Percentiles rank a stretch among this genome's conserved stretches.
Conservation (phyloP, 2,329 filamentous ascomycete genomes). For the Dothideomycetidae sp. region DNA sequence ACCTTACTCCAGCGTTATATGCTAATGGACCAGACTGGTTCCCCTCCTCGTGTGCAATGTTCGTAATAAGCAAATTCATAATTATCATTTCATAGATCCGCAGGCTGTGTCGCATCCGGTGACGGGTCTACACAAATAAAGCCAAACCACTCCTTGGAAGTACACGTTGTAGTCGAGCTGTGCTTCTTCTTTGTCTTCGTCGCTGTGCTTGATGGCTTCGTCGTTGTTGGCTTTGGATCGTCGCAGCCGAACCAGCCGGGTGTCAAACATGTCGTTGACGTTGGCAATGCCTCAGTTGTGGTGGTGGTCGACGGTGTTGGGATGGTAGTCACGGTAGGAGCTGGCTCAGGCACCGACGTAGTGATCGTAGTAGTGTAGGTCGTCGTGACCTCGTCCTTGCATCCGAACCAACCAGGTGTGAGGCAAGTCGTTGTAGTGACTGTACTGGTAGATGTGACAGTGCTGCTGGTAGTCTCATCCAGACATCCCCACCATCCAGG, state of each 20-base stretch:
- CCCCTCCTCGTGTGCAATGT: too few species aligned
- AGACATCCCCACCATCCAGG: conserved; percentile 52
- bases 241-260: conserved; percentile 57
- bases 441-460: conserved; percentile 29
- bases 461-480: conserved; percentile 28
- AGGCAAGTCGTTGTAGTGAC: conserved; percentile 41
- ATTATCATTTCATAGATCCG: conserved; percentile 1
- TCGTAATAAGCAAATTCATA: too few species aligned
- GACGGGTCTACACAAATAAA: conserved; percentile 20
- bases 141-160: conserved; percentile 18
- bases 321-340: conserved; percentile 13
- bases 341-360: conserved; percentile 15
- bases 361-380: conserved; percentile 19
- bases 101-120: conserved; percentile 6
- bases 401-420: conserved; percentile 54
- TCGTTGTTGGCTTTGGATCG: conserved; percentile 30
- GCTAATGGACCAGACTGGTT: too few species aligned
- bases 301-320: conserved; percentile 9
- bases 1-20: too few species aligned
- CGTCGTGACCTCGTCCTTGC: conserved; percentile 40
- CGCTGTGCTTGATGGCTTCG: not conserved
- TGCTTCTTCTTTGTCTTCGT: conserved; percentile 8
- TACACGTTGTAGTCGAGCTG: conserved; percentile 12
- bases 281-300: not conserved
- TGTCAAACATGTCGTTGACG: conserved; percentile 38